Conservation (phyloP, 768 basidiomycete species). For the Hypsizygus marmoreus region DNA sequence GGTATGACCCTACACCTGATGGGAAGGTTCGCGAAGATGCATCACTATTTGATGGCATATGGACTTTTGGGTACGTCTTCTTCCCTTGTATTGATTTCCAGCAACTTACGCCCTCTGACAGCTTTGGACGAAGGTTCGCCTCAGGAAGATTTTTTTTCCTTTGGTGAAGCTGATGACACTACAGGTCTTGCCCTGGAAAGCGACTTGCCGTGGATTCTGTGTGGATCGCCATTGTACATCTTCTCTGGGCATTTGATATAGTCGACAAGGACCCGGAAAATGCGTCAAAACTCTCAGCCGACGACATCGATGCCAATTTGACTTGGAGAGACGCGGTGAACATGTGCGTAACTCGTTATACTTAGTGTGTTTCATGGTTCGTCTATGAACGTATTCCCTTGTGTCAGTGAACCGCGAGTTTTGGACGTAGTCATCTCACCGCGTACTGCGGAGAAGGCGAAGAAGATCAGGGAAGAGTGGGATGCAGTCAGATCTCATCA, state of each 20-base stretch:
- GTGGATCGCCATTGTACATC: conserved; percentile 5
- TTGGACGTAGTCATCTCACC: background rate
- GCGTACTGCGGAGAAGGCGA: conserved; percentile 1
- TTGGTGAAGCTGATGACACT: background rate
- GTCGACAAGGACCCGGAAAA: conserved; percentile 1
- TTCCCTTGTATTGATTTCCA: too few relatives aligned
- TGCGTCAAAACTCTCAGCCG: background rate
- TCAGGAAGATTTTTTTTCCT: background rate
- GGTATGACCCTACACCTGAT: conserved; percentile 5
- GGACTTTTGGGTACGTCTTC: conserved; percentile 10
- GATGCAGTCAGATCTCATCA: conserved; percentile 3
- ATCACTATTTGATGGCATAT: conserved; percentile 7
- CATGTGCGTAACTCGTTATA: conserved; percentile 1
- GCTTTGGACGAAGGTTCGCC: conserved; percentile 5
- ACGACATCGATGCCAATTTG: conserved; percentile 8
- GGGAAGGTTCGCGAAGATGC: conserved; percentile 7
- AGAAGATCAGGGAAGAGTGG: conserved; percentile 7
- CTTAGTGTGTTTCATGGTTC: background rate
- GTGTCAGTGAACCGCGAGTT: conserved; percentile 2
- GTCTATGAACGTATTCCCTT: background rate
- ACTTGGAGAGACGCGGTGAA: conserved; percentile 9
- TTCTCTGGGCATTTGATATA: conserved; percentile 8
- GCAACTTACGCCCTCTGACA: too few relatives aligned
- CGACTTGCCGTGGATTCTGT: conserved; percentile 7
- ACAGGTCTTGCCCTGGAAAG: conserved; percentile 7